Evolutionary conservation across 768 basidiomycete genomes (phyloP).

Genomic region (Trametopsis cervina): DNA sequence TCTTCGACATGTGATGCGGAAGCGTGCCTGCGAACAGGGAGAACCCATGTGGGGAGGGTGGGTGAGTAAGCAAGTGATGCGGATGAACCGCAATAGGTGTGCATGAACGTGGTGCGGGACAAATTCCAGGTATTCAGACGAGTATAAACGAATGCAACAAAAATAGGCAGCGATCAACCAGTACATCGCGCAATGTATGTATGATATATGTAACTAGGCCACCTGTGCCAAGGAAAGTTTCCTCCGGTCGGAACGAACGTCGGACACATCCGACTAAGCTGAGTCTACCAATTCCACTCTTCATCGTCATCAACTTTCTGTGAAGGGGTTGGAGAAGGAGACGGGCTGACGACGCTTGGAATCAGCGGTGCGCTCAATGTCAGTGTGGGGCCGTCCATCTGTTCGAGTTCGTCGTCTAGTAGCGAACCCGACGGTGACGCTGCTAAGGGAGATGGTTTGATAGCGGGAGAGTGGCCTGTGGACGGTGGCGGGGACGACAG

Average conservation of each 20-base stretch:
- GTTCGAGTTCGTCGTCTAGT: constrained; percentile 36
- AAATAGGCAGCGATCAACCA: no score
- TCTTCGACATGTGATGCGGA: no score
- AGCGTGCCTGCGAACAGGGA: no score
- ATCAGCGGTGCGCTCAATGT: constrained; percentile 27
- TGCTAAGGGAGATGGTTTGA: constrained; percentile 20
- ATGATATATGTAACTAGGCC: neutral
- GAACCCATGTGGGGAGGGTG: no score
- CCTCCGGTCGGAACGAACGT: no score
- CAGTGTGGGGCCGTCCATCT: constrained; percentile 7
- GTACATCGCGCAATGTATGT: no score
- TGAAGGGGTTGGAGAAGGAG: constrained; percentile 16
- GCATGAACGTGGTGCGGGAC: no score
- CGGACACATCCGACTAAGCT: neutral
- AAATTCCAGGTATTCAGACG: neutral
- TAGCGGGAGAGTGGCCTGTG: constrained; percentile 17
- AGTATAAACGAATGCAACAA: neutral
- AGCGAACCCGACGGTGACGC: constrained; percentile 24
- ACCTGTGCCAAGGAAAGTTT: neutral
- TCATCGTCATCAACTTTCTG: constrained; percentile 37
- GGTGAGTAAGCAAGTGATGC: no score
- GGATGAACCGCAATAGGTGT: no score
- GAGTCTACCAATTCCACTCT: constrained; percentile 52
- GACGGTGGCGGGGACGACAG: constrained; percentile 29
- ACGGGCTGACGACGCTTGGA: constrained; percentile 21